A percentile compares a stretch with the other conserved stretches of the same genome.
Conservation (phyloP, 805 yeast genomes). For the Nakazawaea siamensis region DNA sequence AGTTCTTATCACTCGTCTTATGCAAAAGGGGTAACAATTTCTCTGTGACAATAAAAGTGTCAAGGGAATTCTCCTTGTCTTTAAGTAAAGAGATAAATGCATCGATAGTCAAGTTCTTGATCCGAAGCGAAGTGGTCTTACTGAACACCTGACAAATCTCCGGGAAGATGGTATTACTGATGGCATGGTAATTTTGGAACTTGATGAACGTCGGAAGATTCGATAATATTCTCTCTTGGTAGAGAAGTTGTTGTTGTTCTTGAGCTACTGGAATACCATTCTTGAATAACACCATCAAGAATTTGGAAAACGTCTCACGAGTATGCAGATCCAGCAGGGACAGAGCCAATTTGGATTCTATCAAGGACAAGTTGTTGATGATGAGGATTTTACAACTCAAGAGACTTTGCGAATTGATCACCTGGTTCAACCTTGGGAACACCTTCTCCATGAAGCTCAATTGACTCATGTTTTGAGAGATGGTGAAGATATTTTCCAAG, state of each 20-base stretch:
- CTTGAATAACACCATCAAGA: constrained; percentile 24
- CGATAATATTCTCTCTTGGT: constrained; percentile 26
- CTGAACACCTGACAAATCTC: constrained; percentile 64
- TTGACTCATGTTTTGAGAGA: constrained; percentile 63
- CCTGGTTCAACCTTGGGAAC: constrained; percentile 33
- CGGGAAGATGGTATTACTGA: constrained; percentile 74
- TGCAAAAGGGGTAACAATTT: constrained; percentile 70
- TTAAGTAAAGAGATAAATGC: constrained; percentile 52
- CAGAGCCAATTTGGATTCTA: constrained; percentile 19
- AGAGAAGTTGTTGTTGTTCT: constrained; percentile 13
- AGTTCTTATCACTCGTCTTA: constrained; percentile 24
- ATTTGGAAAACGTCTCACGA: constrained; percentile 20
- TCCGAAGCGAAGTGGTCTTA: constrained; percentile 75
- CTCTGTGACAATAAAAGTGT: constrained; percentile 63
- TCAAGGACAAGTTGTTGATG: constrained; percentile 19
- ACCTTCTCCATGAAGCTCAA: constrained; percentile 71
- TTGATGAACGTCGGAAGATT: constrained; percentile 20
- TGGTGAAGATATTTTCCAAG: constrained; percentile 46
- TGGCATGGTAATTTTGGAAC: constrained; percentile 37
- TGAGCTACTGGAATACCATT: constrained; percentile 16
- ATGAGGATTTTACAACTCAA: constrained; percentile 22
- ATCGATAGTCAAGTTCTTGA: constrained; percentile 60
- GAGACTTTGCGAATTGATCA: constrained; percentile 16
- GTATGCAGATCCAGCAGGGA: background rate
- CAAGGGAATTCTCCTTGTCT: constrained; percentile 43